Conservation (phyloP, 2,329 filamentous ascomycete genomes). For the Periglandula ipomoeae region DNA sequence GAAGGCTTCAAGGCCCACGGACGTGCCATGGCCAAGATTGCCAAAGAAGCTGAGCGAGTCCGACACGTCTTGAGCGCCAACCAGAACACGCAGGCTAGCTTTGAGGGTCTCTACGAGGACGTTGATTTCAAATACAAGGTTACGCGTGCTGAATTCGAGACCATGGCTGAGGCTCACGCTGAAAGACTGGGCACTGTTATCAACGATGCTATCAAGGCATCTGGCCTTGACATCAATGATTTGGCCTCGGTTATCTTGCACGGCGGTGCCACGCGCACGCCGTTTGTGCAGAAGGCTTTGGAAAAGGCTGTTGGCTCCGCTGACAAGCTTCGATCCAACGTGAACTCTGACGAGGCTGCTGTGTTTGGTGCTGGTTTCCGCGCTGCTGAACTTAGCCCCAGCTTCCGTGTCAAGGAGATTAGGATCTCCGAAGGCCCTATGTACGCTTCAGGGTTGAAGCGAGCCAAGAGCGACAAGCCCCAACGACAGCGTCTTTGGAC, state of each 20-base stretch:
- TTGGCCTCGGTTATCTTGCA: conserved; percentile 89
- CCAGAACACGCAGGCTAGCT: conserved; percentile 66
- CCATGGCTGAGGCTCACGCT: conserved; percentile 58
- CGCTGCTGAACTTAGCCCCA: conserved; percentile 82
- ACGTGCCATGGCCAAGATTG: conserved; percentile 79
- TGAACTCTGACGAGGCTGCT: conserved; percentile 94
- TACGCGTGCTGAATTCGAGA: conserved; percentile 70
- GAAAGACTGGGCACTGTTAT: conserved; percentile 62
- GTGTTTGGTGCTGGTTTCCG: conserved; percentile 95
- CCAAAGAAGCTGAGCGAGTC: conserved; percentile 81
- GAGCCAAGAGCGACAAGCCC: conserved; percentile 57
- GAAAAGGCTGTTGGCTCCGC: conserved; percentile 63
- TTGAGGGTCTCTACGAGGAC: conserved; percentile 86
- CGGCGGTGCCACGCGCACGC: conserved; percentile 81
- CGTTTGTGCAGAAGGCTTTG: conserved; percentile 85
- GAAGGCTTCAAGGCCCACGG: conserved; percentile 65
- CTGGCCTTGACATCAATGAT: conserved; percentile 64
- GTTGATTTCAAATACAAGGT: conserved; percentile 92
- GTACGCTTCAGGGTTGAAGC: conserved; percentile 69
- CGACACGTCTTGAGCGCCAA: conserved; percentile 93
- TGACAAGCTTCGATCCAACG: conserved; percentile 81
- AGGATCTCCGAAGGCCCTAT: conserved; percentile 65
- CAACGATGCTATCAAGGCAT: conserved; percentile 62
- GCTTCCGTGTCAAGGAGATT: conserved; percentile 97
- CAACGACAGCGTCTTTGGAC: conserved; percentile 79